Conservation (phyloP, 2,329 filamentous ascomycete species). For the Hymenoscyphus fructigenus region DNA sequence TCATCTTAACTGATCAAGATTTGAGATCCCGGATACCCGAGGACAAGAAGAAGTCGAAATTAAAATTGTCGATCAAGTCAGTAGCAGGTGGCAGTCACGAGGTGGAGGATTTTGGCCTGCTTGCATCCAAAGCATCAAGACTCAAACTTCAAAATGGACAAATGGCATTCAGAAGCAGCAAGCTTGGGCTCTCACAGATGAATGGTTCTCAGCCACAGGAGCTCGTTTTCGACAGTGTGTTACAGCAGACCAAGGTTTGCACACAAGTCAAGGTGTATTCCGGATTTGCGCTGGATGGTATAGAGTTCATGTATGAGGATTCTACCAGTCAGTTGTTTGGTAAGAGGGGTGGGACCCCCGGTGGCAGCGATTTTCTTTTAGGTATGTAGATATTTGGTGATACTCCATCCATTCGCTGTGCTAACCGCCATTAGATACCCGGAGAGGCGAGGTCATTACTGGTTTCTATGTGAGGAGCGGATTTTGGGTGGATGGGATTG, state of each 20-base stretch:
- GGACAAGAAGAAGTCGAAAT: constrained; percentile 65
- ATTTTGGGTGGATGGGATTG: constrained; percentile 82
- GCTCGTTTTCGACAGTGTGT: constrained; percentile 69
- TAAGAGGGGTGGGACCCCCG: constrained; percentile 68
- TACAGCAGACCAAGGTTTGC: constrained; percentile 69
- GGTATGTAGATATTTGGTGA: constrained; percentile 48
- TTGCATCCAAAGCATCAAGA: constrained; percentile 68
- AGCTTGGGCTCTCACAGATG: constrained; percentile 70
- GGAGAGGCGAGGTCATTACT: constrained; percentile 80
- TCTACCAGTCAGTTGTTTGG: constrained; percentile 82
- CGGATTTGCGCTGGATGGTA: constrained; percentile 73
- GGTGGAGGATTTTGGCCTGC: constrained; percentile 71
- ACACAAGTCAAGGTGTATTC: constrained; percentile 75
- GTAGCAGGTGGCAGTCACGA: constrained; percentile 71
- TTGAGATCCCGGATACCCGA: constrained; percentile 71
- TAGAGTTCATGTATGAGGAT: constrained; percentile 94
- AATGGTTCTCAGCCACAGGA: constrained; percentile 70
- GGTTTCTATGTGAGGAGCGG: constrained; percentile 83
- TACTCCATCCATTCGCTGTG: neutral
- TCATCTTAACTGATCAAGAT: constrained; percentile 72
- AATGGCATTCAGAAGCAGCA: constrained; percentile 72
- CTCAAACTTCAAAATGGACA: constrained; percentile 76
- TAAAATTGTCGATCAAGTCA: constrained; percentile 75
- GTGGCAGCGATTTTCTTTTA: constrained; percentile 73
- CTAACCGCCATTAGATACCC: constrained; percentile 58